A percentile compares a stretch with the other conserved stretches of the same genome.
These are phyloP conservation scores for Naganishia antarctica DNA, from an alignment of 768 basidiomycete genomes.

Conservation along the genomic window DNA sequence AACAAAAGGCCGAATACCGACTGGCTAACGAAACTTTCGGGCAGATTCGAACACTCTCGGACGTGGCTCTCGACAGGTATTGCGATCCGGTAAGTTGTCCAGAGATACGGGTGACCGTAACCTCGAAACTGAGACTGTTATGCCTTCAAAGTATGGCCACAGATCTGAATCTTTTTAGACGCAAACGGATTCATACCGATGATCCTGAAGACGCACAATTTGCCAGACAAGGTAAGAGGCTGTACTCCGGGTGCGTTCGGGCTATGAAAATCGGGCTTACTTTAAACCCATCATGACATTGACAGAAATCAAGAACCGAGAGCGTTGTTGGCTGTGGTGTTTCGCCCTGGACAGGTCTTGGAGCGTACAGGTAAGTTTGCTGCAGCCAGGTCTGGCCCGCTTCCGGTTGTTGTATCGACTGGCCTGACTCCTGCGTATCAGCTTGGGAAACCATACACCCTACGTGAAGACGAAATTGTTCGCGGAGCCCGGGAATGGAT, in stretches of 20 bases:
- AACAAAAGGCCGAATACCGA: too few relatives aligned
- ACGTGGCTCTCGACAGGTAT: conserved; percentile 16
- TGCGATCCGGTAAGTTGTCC: not conserved
- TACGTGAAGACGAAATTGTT: conserved; percentile 90
- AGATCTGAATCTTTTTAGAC: conserved; percentile 90
- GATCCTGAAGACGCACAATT: conserved; percentile 75
- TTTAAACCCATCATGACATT: not conserved
- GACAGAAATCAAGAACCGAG: conserved; percentile 80
- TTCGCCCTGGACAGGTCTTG: conserved; percentile 86
- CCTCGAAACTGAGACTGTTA: too few relatives aligned
- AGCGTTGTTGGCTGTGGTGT: conserved; percentile 87
- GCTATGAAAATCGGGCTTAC: too few relatives aligned
- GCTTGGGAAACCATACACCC: conserved; percentile 90
- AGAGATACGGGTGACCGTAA: too few relatives aligned
- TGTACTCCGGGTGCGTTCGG: too few relatives aligned
- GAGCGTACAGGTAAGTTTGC: conserved; percentile 62
- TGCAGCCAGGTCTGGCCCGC: conserved; percentile 36
- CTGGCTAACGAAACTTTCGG: too few relatives aligned
- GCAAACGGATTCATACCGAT: conserved; percentile 61
- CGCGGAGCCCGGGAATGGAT: conserved; percentile 70
- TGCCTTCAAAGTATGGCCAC: conserved; percentile 73
- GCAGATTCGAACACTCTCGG: conserved; percentile 9
- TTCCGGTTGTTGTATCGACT: not conserved
- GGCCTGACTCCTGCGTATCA: conserved; percentile 37
- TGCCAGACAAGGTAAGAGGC: conserved; percentile 55